Conservation (phyloP, 164 flowering plant genomes). For the Brasenia schreberi region DNA sequence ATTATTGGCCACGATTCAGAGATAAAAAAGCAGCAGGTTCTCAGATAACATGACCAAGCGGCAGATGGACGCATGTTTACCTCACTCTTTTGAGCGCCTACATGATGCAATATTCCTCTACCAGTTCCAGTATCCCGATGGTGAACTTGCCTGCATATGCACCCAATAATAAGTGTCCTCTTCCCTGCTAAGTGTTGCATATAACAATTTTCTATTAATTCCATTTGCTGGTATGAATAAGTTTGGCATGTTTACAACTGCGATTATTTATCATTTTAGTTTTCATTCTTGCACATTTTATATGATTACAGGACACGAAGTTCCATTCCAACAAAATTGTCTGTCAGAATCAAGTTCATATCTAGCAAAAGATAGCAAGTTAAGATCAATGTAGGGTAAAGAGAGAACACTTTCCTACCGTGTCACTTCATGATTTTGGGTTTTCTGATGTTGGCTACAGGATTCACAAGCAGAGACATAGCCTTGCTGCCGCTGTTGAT, state of each 20-base stretch:
- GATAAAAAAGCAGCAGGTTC: no score
- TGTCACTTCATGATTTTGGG: slow-evolving; percentile 16
- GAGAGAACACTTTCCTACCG: slow-evolving; percentile 18
- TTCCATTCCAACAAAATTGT: not conserved
- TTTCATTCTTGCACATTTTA: not conserved
- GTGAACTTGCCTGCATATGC: not conserved
- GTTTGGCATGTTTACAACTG: not conserved
- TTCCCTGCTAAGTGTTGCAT: not conserved
- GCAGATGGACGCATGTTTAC: not conserved
- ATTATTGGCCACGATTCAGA: no score
- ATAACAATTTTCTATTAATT: no score
- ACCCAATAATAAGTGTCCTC: not conserved
- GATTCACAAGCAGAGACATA: slow-evolving; percentile 14
- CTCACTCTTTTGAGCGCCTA: not conserved
- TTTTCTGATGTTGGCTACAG: slow-evolving; percentile 15
- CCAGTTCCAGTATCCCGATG: not conserved
- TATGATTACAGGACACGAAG: not conserved
- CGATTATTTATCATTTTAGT: not conserved
- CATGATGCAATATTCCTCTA: not conserved
- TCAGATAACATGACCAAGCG: no score
- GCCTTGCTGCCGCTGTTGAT: slow-evolving; percentile 32
- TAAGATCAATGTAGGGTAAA: not conserved
- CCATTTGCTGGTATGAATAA: no score
- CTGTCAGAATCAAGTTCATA: not conserved
- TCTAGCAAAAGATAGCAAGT: not conserved